Conservation (phyloP, 208 protist genomes). For the Herpetomonas muscarum region DNA sequence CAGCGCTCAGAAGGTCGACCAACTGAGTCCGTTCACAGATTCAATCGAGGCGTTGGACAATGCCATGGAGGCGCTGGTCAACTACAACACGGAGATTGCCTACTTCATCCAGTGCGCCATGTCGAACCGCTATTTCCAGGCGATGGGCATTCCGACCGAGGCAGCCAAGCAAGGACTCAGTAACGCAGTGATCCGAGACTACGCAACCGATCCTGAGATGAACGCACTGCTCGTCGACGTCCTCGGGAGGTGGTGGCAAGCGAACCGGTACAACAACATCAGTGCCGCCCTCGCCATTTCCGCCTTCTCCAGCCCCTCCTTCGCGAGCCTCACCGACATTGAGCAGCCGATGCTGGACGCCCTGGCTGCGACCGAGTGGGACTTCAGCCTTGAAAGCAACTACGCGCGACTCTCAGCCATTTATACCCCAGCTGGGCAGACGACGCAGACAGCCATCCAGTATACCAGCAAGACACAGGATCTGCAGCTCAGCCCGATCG, state of each 20-base stretch:
- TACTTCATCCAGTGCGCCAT: too few relatives aligned
- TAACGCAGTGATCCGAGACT: neutral
- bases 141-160: too few relatives aligned
- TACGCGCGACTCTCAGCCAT: neutral
- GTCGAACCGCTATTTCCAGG: too few relatives aligned
- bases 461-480: neutral
- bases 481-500: neutral
- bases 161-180: neutral
- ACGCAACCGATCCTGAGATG: neutral
- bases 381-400: constrained; percentile 1
- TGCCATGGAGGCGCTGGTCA: too few relatives aligned
- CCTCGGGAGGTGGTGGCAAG: neutral
- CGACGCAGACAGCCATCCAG: neutral
- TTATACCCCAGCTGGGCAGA: neutral
- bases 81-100: too few relatives aligned
- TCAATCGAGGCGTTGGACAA: too few relatives aligned
- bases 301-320: neutral
- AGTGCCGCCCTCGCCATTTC: constrained; percentile 6
- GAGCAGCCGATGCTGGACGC: constrained; percentile 8
- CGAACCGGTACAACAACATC: constrained; percentile 7
- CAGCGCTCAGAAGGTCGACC: too few relatives aligned
- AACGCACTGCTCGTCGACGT: neutral
- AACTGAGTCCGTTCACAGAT: too few relatives aligned
- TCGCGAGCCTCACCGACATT: neutral
- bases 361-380: constrained; percentile 6